Percentiles rank a stretch among this genome's conserved stretches.
Conservation (phyloP, 1,284 basidiomycete species). For the Cystobasidium slooffiae region DNA sequence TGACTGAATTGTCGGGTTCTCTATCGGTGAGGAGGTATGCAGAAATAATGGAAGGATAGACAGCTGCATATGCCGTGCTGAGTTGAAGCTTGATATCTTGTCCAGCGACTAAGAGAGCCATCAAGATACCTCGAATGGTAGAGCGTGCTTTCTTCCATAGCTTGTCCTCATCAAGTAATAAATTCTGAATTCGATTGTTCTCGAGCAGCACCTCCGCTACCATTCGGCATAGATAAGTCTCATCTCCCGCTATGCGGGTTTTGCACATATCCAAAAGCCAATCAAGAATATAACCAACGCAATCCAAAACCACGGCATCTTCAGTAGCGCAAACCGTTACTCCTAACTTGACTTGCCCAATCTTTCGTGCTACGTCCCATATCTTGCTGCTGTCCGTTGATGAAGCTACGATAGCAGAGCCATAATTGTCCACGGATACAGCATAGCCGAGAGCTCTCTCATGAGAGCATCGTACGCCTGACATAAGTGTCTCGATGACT, state of each 20-base stretch:
- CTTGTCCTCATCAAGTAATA: conserved; percentile 51
- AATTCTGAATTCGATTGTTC: conserved; percentile 59
- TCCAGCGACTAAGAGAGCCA: conserved; percentile 73
- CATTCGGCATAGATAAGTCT: conserved; percentile 26
- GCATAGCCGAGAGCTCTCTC: conserved; percentile 71
- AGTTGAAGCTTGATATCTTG: conserved; percentile 76
- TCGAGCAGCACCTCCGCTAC: conserved; percentile 30
- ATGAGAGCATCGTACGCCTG: conserved; percentile 63
- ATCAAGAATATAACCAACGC: conserved; percentile 78
- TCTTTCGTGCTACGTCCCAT: conserved; percentile 76
- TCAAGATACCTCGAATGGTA: conserved; percentile 79
- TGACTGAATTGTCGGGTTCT: conserved; percentile 89
- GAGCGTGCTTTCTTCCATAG: conserved; percentile 83
- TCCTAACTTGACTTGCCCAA: conserved; percentile 87
- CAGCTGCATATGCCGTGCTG: conserved; percentile 77
- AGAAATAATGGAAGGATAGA: conserved; percentile 86
- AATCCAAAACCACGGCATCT: conserved; percentile 77
- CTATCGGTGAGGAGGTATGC: conserved; percentile 87
- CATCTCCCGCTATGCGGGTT: conserved; percentile 55
- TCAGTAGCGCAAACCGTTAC: conserved; percentile 68
- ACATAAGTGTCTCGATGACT: conserved; percentile 77
- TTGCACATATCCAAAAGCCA: conserved; percentile 82
- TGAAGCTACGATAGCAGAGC: conserved; percentile 83
- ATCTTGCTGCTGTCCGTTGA: conserved; percentile 70
- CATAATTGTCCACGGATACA: conserved; percentile 73